Conservation (phyloP, 225 moss, liverwort and hornwort species). For the Antitrichia curtipendula region DNA sequence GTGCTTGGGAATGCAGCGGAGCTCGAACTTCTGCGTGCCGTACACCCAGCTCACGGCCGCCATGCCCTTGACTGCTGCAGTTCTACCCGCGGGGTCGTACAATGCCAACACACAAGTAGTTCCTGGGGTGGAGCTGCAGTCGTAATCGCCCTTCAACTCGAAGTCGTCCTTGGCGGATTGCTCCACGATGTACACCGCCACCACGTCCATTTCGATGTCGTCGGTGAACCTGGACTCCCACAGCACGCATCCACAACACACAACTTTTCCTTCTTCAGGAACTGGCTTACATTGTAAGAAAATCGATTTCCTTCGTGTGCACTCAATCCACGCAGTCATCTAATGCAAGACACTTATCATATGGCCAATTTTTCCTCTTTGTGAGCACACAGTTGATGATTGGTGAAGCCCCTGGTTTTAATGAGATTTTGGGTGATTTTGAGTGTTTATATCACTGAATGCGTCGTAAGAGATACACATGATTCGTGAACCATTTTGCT, state of each 20-base stretch:
- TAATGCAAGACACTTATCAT: neutral
- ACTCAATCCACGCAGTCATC: neutral
- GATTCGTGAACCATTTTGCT: neutral
- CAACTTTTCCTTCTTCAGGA: neutral
- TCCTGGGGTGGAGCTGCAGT: constrained; percentile 18
- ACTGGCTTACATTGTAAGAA: neutral
- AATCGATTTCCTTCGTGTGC: neutral
- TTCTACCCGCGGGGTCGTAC: constrained; percentile 31
- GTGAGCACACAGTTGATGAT: neutral
- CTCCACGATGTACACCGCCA: constrained; percentile 30
- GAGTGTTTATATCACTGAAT: neutral
- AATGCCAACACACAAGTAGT: constrained; percentile 14
- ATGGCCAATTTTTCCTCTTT: neutral
- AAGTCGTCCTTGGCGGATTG: neutral
- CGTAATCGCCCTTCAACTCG: constrained; percentile 14
- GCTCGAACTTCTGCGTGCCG: constrained; percentile 56
- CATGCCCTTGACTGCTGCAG: neutral
- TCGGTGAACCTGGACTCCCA: constrained; percentile 20
- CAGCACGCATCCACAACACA: neutral
- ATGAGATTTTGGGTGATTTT: neutral
- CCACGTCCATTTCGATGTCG: constrained; percentile 72
- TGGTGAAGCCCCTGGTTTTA: neutral
- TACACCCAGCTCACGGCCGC: constrained; percentile 30
- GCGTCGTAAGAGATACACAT: neutral
- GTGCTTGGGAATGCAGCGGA: constrained; percentile 42